Conservation (phyloP, 148 eudicot genomes). For the Gaultheria prostrata region DNA sequence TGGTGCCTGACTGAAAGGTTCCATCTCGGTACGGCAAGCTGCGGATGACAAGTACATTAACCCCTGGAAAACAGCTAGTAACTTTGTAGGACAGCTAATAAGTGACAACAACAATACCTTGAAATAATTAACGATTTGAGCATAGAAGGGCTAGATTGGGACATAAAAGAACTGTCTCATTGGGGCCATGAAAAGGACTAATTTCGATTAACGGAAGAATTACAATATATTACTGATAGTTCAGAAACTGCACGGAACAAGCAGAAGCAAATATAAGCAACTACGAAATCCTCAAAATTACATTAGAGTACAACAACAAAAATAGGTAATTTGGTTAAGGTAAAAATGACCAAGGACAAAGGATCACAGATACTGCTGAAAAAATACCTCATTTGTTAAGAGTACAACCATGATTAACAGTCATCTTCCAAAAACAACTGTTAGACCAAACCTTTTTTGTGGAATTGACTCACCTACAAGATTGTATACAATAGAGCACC, state of each 20-base stretch:
- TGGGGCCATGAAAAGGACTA: background rate
- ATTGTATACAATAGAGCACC: too few relatives aligned
- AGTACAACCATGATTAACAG: too few relatives aligned
- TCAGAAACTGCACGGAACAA: background rate
- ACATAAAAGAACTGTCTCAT: background rate
- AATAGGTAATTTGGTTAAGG: background rate
- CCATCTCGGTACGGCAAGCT: background rate
- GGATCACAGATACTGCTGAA: background rate
- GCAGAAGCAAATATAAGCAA: background rate
- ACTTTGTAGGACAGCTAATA: background rate
- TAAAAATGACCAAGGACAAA: background rate
- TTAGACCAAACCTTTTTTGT: too few relatives aligned
- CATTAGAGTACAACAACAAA: background rate
- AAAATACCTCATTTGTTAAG: background rate
- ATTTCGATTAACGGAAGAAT: too few relatives aligned
- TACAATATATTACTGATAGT: background rate
- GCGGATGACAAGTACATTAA: background rate
- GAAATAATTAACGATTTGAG: background rate
- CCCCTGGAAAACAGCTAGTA: background rate
- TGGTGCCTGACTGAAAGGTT: background rate
- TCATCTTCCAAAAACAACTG: too few relatives aligned
- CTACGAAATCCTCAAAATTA: background rate
- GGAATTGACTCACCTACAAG: too few relatives aligned
- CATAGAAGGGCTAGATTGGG: background rate
- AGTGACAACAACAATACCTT: background rate